Evolutionary conservation across 768 basidiomycete genomes (phyloP).

Genomic region (Tulasnella sp.): DNA sequence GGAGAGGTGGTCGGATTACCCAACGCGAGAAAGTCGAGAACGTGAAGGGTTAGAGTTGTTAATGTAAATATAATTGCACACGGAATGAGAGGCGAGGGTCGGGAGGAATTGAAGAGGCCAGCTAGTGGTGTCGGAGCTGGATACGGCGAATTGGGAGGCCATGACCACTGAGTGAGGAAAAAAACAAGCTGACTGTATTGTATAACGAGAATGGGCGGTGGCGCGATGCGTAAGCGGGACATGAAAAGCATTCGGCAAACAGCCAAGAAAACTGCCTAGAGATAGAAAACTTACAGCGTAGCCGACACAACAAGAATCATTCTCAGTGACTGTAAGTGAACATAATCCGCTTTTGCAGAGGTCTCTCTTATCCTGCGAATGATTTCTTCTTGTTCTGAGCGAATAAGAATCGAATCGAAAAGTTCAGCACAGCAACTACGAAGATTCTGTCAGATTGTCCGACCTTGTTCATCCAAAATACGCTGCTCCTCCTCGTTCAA

Average conservation of each 20-base stretch:
- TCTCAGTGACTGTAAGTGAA: slow-evolving; percentile 2
- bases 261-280: neutral
- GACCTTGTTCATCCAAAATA: slow-evolving; percentile 11
- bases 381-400: slow-evolving; percentile 8
- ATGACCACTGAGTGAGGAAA: neutral
- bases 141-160: neutral
- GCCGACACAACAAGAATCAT: slow-evolving; percentile 3
- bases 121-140: slow-evolving; percentile 5
- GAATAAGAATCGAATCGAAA: neutral
- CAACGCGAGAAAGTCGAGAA: neutral
- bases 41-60: slow-evolving; percentile 1
- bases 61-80: neutral
- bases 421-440: neutral
- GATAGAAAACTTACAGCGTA: slow-evolving; percentile 4
- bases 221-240: neutral
- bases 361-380: neutral
- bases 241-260: neutral
- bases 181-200: slow-evolving; percentile 6
- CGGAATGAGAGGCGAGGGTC: slow-evolving; percentile 5
- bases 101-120: neutral
- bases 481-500: too few species aligned
- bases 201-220: too few species aligned
- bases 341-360: neutral
- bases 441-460: neutral
- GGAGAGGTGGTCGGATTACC: neutral